Conservation (phyloP, 768 basidiomycete genomes). For the Lentinula sp. region DNA sequence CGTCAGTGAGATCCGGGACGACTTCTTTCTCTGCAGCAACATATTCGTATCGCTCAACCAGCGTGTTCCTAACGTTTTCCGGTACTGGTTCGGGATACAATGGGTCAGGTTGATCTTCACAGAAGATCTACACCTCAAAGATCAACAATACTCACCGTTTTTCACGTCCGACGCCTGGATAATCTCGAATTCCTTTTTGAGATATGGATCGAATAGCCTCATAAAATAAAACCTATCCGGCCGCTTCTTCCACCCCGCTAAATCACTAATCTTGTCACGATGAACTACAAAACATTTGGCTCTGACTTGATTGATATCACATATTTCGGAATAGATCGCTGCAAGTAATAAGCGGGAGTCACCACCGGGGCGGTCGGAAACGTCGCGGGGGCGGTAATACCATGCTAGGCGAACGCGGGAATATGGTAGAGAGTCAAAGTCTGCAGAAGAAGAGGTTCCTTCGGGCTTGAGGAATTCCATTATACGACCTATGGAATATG, state of each 20-base stretch:
- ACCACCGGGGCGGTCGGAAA: slow-evolving; percentile 84
- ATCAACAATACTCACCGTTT: slow-evolving; percentile 62
- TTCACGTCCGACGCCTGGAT: slow-evolving; percentile 80
- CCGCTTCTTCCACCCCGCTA: slow-evolving; percentile 89
- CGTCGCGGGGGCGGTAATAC: slow-evolving; percentile 96
- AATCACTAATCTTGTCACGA: slow-evolving; percentile 90
- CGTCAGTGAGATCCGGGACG: slow-evolving; percentile 84
- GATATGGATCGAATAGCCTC: slow-evolving; percentile 93
- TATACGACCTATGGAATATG: slow-evolving; percentile 92
- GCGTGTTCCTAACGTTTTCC: slow-evolving; percentile 68
- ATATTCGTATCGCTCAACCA: slow-evolving; percentile 86
- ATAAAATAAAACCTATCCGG: slow-evolving; percentile 97
- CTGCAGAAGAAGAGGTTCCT: slow-evolving; percentile 50
- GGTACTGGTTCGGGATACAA: slow-evolving; percentile 51
- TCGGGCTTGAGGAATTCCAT: slow-evolving; percentile 92
- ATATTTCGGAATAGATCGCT: slow-evolving; percentile 94
- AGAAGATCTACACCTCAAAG: not conserved
- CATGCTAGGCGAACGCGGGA: slow-evolving; percentile 88
- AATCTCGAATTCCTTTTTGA: slow-evolving; percentile 97
- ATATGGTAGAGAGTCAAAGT: slow-evolving; percentile 61
- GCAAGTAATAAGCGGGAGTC: slow-evolving; percentile 92
- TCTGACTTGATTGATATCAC: slow-evolving; percentile 90
- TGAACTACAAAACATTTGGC: slow-evolving; percentile 92
- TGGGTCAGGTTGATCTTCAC: not conserved
- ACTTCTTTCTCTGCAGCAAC: slow-evolving; percentile 93